These are phyloP conservation scores for Boletus fagicola DNA, from an alignment of 768 basidiomycete species.

Conservation along the genomic window DNA sequence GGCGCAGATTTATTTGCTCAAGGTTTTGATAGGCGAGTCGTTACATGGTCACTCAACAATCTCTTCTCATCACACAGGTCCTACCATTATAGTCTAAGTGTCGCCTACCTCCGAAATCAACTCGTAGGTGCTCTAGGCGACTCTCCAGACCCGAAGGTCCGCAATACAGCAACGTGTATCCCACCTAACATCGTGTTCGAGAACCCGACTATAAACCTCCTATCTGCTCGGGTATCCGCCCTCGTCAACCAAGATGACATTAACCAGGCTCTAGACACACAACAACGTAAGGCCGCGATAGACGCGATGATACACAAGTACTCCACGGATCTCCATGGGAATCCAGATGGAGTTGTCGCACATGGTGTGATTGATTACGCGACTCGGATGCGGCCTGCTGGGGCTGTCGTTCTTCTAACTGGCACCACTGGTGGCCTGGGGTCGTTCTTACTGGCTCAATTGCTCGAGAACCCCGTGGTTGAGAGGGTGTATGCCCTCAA, in stretches of 20 bases:
- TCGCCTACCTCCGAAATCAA: constrained; percentile 25
- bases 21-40: constrained; percentile 34
- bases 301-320: constrained; percentile 42
- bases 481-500: constrained; percentile 38
- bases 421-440: constrained; percentile 46
- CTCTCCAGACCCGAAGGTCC: constrained; percentile 23
- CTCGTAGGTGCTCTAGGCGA: constrained; percentile 22
- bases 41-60: not conserved
- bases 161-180: constrained; percentile 23
- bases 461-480: constrained; percentile 27
- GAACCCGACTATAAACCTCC: constrained; percentile 33
- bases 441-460: constrained; percentile 34
- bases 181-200: constrained; percentile 34
- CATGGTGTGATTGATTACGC: too few relatives aligned
- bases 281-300: constrained; percentile 2
- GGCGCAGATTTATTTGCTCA: constrained; percentile 26
- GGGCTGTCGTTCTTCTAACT: constrained; percentile 28
- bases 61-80: not conserved
- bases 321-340: constrained; percentile 4
- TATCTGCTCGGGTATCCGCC: not conserved
- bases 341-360: not conserved
- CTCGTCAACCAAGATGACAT: not conserved
- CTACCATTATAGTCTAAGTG: constrained; percentile 18
- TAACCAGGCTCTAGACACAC: not conserved
- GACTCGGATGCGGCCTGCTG: not conserved